Evolutionary conservation across 371 early-diverging fungal species (phyloP), one percentile per base, ranked within the genome.

Genomic region (Batkoa obscura): DNA sequence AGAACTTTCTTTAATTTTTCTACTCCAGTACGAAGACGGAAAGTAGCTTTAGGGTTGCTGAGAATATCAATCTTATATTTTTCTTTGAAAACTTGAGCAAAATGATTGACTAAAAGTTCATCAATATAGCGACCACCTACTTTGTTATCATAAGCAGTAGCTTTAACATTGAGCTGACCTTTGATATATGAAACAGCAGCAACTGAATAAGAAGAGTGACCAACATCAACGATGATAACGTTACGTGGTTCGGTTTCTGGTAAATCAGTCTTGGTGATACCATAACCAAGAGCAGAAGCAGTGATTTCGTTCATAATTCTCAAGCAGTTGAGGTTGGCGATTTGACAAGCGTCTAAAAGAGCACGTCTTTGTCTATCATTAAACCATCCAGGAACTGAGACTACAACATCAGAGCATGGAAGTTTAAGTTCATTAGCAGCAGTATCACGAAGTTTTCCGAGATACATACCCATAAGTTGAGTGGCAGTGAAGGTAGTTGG

Each of bases 91-190:
- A 83, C 82, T 66, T 82, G 70, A 69, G 91, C 93, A 65, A 90
- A 83, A 70, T 88, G 83, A 58, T 93, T 78, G 50, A 80, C 78
- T 56, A 94, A 76, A 55, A 87, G 80, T 67, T 84, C 76, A 71
- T 96, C 95, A 68, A 94, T 86, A 72, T 90, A 81, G 63, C 95
- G 88, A 41, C 97, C 95, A 68, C 97, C 97, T 60, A 94, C 83
- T 72, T 86, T 79, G 45, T 82, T 76, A 70, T 94, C 90, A 67
- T 77, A 94, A 31, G 93, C 90, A 52, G 83, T 80, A 57, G 84
- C 81, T 69, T 85, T 86, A 64, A 97, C 86, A 51, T 78, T 78
- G 65, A 94, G 76, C 72, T 92, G 89, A 56, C 95, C 94, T 80
- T 94, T 94, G 63, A 86, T 66, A 74, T 90, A 93, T 2, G 88